These are phyloP conservation scores for Teratosphaeria viscida DNA, from an alignment of 2,329 filamentous ascomycete species.

Conservation along the genomic window DNA sequence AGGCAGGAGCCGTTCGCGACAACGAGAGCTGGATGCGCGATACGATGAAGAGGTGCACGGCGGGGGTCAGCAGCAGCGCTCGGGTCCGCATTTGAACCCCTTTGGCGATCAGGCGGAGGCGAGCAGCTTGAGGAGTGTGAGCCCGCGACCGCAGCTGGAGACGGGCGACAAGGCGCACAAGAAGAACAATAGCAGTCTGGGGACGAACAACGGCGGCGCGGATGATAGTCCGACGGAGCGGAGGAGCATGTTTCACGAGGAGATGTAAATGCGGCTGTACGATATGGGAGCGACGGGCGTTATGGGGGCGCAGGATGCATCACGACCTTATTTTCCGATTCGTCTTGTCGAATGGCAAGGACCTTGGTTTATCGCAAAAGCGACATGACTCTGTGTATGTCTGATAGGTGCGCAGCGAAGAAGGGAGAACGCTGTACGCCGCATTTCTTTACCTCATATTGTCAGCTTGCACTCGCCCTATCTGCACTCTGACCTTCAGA, in stretches of 20 bases:
- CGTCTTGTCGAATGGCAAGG: background rate
- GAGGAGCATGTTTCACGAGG: constrained; percentile 60
- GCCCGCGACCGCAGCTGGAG: constrained; percentile 54
- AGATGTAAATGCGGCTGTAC: constrained; percentile 39
- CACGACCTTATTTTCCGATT: background rate
- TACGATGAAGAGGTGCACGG: constrained; percentile 39
- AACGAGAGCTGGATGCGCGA: constrained; percentile 34
- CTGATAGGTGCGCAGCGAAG: background rate
- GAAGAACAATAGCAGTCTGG: constrained; percentile 26
- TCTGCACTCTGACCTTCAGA: no score
- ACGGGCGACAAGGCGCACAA: constrained; percentile 39
- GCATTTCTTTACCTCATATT: background rate
- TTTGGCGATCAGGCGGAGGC: constrained; percentile 60
- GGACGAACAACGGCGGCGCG: constrained; percentile 18
- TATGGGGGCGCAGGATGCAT: background rate
- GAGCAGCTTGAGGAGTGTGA: constrained; percentile 58
- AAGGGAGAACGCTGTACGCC: background rate
- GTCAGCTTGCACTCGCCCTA: background rate
- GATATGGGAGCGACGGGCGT: background rate
- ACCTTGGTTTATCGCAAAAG: background rate
- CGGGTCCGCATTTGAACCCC: constrained; percentile 42
- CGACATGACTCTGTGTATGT: background rate
- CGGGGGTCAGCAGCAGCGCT: constrained; percentile 19
- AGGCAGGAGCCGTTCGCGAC: constrained; percentile 40
- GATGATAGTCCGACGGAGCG: constrained; percentile 55